Conservation (phyloP, 768 basidiomycete genomes). For the Xerocomellus intermedius region DNA sequence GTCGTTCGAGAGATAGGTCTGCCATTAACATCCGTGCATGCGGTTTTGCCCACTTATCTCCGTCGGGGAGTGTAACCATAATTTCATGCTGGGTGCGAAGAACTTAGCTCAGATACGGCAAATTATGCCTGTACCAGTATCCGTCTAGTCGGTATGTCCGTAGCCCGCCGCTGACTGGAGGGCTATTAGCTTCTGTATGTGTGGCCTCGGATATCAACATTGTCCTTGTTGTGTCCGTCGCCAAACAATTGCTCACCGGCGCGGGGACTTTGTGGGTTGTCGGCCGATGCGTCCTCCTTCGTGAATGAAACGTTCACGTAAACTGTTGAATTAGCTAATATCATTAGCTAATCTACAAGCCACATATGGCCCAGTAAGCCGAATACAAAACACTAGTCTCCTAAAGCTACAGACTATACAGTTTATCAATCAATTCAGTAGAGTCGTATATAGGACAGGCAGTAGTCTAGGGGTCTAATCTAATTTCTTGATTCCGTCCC, state of each 20-base stretch:
- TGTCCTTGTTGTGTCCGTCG: not conserved
- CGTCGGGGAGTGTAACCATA: not conserved
- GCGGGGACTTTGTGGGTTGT: not conserved
- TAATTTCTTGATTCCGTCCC: no score
- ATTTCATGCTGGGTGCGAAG: not conserved
- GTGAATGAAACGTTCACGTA: conserved; percentile 4
- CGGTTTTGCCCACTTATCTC: conserved; percentile 37
- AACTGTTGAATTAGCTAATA: no score
- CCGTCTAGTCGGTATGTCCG: not conserved
- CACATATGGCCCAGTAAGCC: no score
- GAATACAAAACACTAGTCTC: no score
- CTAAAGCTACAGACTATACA: no score
- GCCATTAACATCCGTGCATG: conserved; percentile 41
- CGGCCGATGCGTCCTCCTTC: not conserved
- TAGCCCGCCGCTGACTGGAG: not conserved
- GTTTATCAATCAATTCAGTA: no score
- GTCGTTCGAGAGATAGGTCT: conserved; percentile 36
- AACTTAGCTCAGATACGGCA: not conserved
- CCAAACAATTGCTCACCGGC: no score
- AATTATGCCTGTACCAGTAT: not conserved
- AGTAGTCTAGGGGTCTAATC: no score
- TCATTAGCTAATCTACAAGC: no score
- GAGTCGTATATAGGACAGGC: no score
- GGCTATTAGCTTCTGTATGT: not conserved
- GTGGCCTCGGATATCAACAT: not conserved